Percentiles rank a stretch among this genome's conserved stretches.
These are phyloP conservation scores for Tetracladium maxilliforme DNA, from an alignment of 2,329 filamentous ascomycete genomes.

Conservation along the genomic window DNA sequence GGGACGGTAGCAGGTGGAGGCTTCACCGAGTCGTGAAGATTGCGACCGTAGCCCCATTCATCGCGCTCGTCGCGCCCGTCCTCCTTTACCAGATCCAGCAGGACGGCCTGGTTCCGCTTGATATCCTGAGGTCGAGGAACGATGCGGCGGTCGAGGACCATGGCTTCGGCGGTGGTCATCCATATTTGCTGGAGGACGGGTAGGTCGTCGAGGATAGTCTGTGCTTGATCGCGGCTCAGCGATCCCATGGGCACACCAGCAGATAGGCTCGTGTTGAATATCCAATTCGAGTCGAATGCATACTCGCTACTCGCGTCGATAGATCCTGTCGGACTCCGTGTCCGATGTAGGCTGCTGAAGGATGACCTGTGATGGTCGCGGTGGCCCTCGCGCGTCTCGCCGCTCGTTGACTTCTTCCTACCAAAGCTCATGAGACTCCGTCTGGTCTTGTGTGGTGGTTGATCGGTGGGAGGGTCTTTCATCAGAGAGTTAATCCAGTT, in stretches of 20 bases:
- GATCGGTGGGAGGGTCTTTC: too few relatives aligned
- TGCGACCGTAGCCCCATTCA: too few relatives aligned
- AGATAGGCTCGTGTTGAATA: constrained; percentile 44
- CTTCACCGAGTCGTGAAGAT: too few relatives aligned
- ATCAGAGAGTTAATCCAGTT: too few relatives aligned
- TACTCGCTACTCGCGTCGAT: constrained; percentile 15
- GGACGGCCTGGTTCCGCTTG: constrained; percentile 45
- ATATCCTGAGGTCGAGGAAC: constrained; percentile 44
- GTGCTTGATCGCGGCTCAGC: constrained; percentile 32
- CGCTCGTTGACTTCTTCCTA: too few relatives aligned
- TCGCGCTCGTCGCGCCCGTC: constrained; percentile 43
- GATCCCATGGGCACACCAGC: constrained; percentile 48
- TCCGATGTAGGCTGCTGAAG: constrained; percentile 9
- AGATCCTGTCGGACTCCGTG: constrained; percentile 14
- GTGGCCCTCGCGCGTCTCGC: too few relatives aligned
- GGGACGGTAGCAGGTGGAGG: too few relatives aligned
- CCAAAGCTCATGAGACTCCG: too few relatives aligned
- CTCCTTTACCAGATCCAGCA: constrained; percentile 49
- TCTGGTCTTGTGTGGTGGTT: too few relatives aligned
- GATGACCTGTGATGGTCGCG: constrained; percentile 10
- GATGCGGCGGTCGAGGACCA: constrained; percentile 43
- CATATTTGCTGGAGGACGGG: constrained; percentile 45
- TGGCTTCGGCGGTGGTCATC: constrained; percentile 45
- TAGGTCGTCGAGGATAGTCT: constrained; percentile 35
- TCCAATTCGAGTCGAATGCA: constrained; percentile 24